Percentiles rank a stretch among this genome's conserved stretches.
Evolutionary conservation across 2,329 filamentous ascomycete species (phyloP).

Genomic region (Aspergillus carbonarius): DNA sequence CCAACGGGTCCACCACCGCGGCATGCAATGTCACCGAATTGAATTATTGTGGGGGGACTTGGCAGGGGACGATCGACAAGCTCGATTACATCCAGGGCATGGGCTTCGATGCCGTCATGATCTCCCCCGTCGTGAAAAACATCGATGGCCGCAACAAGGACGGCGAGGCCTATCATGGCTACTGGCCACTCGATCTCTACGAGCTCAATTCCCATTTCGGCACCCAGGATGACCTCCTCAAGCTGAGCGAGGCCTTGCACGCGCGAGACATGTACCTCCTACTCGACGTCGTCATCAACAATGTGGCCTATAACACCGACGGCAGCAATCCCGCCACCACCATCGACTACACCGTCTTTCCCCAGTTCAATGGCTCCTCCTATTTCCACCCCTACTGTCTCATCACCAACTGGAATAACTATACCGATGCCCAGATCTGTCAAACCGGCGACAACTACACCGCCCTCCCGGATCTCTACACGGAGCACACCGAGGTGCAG

Average conservation of each 20-base stretch:
- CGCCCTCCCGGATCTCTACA: constrained; percentile 49
- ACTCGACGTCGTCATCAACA: constrained; percentile 55
- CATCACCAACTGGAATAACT: constrained; percentile 37
- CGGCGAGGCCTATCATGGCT: constrained; percentile 53
- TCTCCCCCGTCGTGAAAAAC: constrained; percentile 45
- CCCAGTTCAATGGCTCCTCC: constrained; percentile 26
- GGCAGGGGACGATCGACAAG: constrained; percentile 49
- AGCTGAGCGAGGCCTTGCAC: constrained; percentile 48
- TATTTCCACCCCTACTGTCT: constrained; percentile 31
- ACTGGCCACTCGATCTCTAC: constrained; percentile 52
- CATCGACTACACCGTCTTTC: constrained; percentile 27
- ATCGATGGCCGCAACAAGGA: constrained; percentile 37
- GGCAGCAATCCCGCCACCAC: constrained; percentile 24
- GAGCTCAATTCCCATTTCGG: constrained; percentile 52
- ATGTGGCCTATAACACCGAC: constrained; percentile 40
- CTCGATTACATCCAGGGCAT: constrained; percentile 53
- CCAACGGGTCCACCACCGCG: constrained; percentile 37
- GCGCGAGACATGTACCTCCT: constrained; percentile 51
- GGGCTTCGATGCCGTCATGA: constrained; percentile 51
- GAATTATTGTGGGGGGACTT: constrained; percentile 53
- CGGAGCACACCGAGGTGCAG: constrained; percentile 43
- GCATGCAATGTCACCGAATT: constrained; percentile 31
- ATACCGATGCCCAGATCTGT: constrained; percentile 42
- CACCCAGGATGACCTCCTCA: constrained; percentile 47
- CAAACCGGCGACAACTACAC: constrained; percentile 53